Percentiles rank a stretch among this genome's conserved stretches.
These are phyloP conservation scores for Fusarium nygamai DNA, from an alignment of 2,329 filamentous ascomycete species.

Conservation along the genomic window DNA sequence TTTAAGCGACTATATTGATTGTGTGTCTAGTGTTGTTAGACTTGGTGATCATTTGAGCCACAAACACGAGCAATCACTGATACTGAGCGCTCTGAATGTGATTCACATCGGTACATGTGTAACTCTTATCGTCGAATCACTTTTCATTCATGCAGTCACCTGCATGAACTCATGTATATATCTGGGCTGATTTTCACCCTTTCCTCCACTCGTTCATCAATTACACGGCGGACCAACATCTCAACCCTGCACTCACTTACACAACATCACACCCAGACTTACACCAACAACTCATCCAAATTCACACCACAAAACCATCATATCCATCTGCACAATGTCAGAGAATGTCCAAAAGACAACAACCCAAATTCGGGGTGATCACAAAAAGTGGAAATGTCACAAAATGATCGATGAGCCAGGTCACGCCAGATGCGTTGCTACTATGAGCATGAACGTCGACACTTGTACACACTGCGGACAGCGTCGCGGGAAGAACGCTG, in stretches of 20 bases:
- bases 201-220: not conserved
- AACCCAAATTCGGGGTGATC: not conserved
- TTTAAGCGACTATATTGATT: too few species aligned
- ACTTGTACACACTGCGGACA: not conserved
- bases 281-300: not conserved
- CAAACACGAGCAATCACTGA: not conserved
- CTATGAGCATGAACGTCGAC: not conserved
- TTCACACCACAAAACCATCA: not conserved
- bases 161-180: not conserved
- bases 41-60: not conserved
- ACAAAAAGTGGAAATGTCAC: not conserved
- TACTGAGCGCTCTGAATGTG: not conserved
- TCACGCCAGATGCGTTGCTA: not conserved
- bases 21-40: too few species aligned
- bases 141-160: not conserved
- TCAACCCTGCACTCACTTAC: not conserved
- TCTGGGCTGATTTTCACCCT: not conserved
- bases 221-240: not conserved
- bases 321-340: not conserved
- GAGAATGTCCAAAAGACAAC: not conserved
- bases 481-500: not conserved
- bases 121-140: not conserved
- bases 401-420: not conserved
- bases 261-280: not conserved
- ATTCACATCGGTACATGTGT: not conserved